Percentiles rank a stretch among this genome's conserved stretches.
Evolutionary conservation across 176 grass and related monocot genomes (phyloP).

Genomic region (Cocos nucifera): DNA sequence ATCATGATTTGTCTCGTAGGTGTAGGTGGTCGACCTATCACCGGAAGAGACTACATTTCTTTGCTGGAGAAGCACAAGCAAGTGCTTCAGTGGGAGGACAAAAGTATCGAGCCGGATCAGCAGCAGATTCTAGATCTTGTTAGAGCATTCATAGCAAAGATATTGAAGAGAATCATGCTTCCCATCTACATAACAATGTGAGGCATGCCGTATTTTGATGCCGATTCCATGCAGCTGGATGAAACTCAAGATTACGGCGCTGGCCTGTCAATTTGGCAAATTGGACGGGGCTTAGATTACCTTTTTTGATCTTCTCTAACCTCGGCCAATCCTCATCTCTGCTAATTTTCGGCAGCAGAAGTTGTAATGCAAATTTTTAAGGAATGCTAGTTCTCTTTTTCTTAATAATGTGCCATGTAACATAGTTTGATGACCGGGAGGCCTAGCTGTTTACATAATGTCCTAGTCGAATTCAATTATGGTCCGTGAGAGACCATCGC

Average conservation of each 20-base stretch:
- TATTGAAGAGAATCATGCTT: too few species aligned
- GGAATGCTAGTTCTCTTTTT: too few species aligned
- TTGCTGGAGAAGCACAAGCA: conserved; percentile 71
- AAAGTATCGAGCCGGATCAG: conserved; percentile 27
- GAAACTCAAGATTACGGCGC: conserved; percentile 59
- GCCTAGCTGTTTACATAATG: too few species aligned
- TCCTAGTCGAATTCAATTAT: too few species aligned
- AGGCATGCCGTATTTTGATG: conserved; percentile 77
- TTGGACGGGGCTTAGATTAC: conserved; percentile 89
- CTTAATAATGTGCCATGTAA: too few species aligned
- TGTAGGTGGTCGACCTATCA: conserved; percentile 53
- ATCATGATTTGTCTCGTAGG: conserved; percentile 20
- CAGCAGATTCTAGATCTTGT: too few species aligned
- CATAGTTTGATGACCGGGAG: too few species aligned
- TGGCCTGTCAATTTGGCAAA: conserved; percentile 84
- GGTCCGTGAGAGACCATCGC: too few species aligned
- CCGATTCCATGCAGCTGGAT: conserved; percentile 64
- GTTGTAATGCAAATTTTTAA: too few species aligned
- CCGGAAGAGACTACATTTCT: conserved; percentile 56
- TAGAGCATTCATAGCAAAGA: too few species aligned
- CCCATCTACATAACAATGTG: conserved; percentile 32
- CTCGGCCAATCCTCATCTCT: not conserved
- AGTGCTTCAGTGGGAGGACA: conserved; percentile 59
- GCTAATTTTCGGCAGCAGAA: too few species aligned
- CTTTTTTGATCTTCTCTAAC: conserved; percentile 75